Evolutionary conservation across 2,329 filamentous ascomycete genomes (phyloP).

Genomic region (Coniochaeta prunicola): DNA sequence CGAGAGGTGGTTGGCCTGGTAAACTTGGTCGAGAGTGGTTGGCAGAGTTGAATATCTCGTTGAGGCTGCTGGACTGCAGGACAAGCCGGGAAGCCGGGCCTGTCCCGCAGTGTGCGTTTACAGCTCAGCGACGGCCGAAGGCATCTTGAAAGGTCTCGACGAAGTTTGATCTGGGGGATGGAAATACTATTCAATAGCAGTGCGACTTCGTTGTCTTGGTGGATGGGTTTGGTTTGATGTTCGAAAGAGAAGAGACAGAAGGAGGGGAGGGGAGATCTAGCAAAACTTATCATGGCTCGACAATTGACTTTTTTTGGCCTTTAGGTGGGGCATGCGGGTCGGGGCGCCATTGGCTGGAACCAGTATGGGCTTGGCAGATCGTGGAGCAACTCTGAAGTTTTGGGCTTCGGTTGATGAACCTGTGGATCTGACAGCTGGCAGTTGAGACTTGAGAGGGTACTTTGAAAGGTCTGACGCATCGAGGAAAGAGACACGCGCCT

Average conservation of each 20-base stretch:
- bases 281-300: conserved; percentile 18
- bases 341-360: not conserved
- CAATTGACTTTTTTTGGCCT: conserved; percentile 22
- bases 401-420: not conserved
- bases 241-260: conserved; percentile 22
- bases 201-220: conserved; percentile 61
- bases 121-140: conserved; percentile 81
- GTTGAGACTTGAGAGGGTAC: too few relatives aligned
- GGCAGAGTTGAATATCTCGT: conserved; percentile 59
- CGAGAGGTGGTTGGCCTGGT: conserved; percentile 44
- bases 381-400: not conserved
- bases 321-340: conserved; percentile 7
- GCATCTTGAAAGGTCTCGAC: conserved; percentile 61
- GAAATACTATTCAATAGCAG: conserved; percentile 30
- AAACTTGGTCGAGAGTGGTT: conserved; percentile 61
- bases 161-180: conserved; percentile 45
- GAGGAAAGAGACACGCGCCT: not conserved
- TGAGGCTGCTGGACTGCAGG: conserved; percentile 82
- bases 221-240: conserved; percentile 26
- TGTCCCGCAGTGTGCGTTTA: conserved; percentile 80
- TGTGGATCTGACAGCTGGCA: not conserved
- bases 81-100: conserved; percentile 45
- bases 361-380: not conserved
- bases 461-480: too few relatives aligned
- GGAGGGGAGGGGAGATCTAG: conserved; percentile 18